phyloP scores from a whole-genome alignment of 495 filamentous ascomycete genomes.

The Aspergillus affinis region DNA sequence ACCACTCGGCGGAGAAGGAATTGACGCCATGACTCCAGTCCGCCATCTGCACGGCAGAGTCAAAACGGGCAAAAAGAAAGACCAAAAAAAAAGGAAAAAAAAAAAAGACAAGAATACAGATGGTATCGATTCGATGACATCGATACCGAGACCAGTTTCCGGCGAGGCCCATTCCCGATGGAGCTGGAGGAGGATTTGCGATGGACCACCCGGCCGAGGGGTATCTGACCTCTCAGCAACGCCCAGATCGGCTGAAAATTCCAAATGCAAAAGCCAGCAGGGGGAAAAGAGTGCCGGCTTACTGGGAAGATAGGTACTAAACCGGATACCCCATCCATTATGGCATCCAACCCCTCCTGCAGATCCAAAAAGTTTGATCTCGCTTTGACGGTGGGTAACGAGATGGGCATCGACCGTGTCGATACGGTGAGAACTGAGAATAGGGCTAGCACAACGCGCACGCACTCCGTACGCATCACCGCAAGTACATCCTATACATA shows the following conservation, averaged over 20 bases:
- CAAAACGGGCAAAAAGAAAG: not conserved
- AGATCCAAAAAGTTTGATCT: not conserved
- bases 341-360: not conserved
- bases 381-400: not conserved
- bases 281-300: not conserved
- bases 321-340: not conserved
- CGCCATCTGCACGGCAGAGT: not conserved
- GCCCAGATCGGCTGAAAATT: conserved; percentile 8
- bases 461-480: too few relatives aligned
- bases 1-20: not conserved
- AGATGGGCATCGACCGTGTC: not conserved
- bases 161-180: not conserved
- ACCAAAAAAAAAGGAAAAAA: too few relatives aligned
- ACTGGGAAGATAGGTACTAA: not conserved
- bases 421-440: not conserved
- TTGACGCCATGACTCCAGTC: not conserved
- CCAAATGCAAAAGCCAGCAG: conserved; percentile 2
- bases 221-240: conserved; percentile 8
- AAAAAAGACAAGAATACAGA: not conserved
- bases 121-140: not conserved
- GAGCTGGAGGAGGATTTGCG: not conserved
- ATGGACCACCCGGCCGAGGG: not conserved
- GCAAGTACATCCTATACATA: too few relatives aligned
- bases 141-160: not conserved
- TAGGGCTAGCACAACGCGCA: not conserved